Evolutionary conservation across 2,329 filamentous ascomycete genomes (phyloP), one percentile per base, ranked within the genome.

Genomic region (Cordyceps cicadae): DNA sequence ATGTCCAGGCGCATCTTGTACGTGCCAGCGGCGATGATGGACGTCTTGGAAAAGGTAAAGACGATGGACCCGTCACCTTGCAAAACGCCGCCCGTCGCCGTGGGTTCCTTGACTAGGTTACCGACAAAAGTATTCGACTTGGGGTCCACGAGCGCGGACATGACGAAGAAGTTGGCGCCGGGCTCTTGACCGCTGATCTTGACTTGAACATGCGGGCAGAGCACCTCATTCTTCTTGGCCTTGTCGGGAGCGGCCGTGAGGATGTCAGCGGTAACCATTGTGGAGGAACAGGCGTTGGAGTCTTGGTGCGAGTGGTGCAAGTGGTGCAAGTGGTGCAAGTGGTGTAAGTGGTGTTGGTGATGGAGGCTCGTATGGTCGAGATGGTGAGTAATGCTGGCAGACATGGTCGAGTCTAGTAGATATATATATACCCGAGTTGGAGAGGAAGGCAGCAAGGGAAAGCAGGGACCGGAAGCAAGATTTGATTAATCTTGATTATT

Each of bases 1-100:
- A 70, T 41, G 37, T 73, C 70, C 6, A 73, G 48, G 17, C 67
- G 67, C 45, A 73, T 63, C 3, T 50, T 64, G 51, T 67, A 73
- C 5, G 46, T 54, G 0, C 71, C 71, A 1, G 62, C 57, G 5
- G 45, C 32, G 0, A 45, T 21, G n/a, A 72, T 66, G 2, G 61
- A 59, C 26, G 73, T 64, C 29, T 70, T 61, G 3, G 62, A 8
- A 39, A 71, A 73, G 5, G 65, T 59, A 52, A 70, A 73, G 6
- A 65, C 59, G 3, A 68, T 63, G 3, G 59, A 60, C 3, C 64
- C 56, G 4, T 62, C 56, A 12, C 66, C 54, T 11, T 66, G 7
- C 15, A 66, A 54, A 15, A 61, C 50, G 0, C 68, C 66, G 1
- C 62, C 60, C 5, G 64, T 54, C 8, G 64, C 54, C 8, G 63